Base-by-base conservation (phyloP, 2,329 filamentous ascomycete species). In the Aspergillus phoenicis region DNA sequence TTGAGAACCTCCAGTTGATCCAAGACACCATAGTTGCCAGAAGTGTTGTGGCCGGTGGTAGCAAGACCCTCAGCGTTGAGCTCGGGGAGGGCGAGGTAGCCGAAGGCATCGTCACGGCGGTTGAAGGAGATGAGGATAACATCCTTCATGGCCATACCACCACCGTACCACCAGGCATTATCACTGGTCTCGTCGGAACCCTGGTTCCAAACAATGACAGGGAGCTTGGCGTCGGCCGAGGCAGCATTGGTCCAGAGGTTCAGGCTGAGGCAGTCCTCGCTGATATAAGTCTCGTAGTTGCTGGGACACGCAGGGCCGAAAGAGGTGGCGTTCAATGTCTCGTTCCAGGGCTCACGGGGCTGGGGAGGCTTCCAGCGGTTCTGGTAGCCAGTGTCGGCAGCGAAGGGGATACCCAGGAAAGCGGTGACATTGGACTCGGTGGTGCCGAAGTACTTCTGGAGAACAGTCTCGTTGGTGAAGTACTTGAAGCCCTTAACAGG, bases 1-100 rank as follows among this genome's bases (percentile, higher is more conserved):
- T 85, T 75, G 2, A 87, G 74, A n/a, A 68, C 66, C n/a, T 83
- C 75, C n/a, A 82, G 73, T 66, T 86, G 84, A 62, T 86, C 83
- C 30, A 80, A 75, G 0, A 84, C 68, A 11, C 79, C 83, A 20
- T 70, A 72, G 58, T 71, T 71, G 2, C 70, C 70, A 6, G 70
- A 72, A 2, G 66, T 67, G 13, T 66, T 64, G 58, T 71, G 64
- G 1, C 68, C 69, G 17, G 65, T 69, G 6, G 57, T 48, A n/a
- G 55, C 39, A 8, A 63, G 57, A 1, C 65, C 64, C 53, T 73
- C 71, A 1, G 63, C 64, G 8, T 69, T 71, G 22, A 72, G 66
- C 24, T 72, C 70, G 0, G 68, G 68, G 15, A 66, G 60, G 15
- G 68, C 67, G 4, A 73, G 65, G 22, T 67, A 73, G 3, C 71